phyloP scores from a whole-genome alignment of 2,329 filamentous ascomycete genomes.

The Alternaria solani region DNA sequence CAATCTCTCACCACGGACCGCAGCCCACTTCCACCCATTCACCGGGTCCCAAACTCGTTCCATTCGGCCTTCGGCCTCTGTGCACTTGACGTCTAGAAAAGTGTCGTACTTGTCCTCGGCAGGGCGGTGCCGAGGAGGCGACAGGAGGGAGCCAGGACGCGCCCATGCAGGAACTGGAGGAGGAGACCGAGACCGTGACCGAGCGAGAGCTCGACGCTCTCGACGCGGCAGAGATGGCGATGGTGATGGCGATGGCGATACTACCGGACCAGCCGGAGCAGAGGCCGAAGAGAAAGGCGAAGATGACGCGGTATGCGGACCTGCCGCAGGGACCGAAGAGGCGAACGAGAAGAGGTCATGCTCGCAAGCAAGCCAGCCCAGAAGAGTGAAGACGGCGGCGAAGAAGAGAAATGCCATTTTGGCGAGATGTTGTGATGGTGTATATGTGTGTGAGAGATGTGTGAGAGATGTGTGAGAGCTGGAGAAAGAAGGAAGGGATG shows the following conservation, averaged over 20 bases:
- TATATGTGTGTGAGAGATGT: not conserved
- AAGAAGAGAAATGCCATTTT: constrained; percentile 16
- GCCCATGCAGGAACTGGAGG: not conserved
- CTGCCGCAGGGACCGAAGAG: constrained; percentile 3
- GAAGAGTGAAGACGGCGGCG: constrained; percentile 6
- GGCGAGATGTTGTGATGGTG: not conserved
- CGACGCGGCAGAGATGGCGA: constrained; percentile 1
- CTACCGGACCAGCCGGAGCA: constrained; percentile 2
- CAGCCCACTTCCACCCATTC: constrained; percentile 9
- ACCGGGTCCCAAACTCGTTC: constrained; percentile 7
- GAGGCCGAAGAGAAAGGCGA: not conserved
- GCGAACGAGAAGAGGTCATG: not conserved
- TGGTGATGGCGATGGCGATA: not conserved
- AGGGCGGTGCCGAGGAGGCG: not conserved
- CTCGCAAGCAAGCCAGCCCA: constrained; percentile 14
- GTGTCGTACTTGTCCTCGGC: constrained; percentile 1
- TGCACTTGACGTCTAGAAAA: constrained; percentile 6
- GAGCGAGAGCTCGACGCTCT: constrained; percentile 7
- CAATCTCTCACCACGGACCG: not conserved
- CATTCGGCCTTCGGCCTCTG: constrained; percentile 6
- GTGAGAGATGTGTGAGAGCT: not conserved
- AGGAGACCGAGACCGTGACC: not conserved
- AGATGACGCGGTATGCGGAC: not conserved
- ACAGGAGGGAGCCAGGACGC: constrained; percentile 3
- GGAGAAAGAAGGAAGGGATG: not conserved